These are phyloP conservation scores for Ophiostoma himal-ulmi DNA, from an alignment of 2,329 filamentous ascomycete species.

Conservation along the genomic window DNA sequence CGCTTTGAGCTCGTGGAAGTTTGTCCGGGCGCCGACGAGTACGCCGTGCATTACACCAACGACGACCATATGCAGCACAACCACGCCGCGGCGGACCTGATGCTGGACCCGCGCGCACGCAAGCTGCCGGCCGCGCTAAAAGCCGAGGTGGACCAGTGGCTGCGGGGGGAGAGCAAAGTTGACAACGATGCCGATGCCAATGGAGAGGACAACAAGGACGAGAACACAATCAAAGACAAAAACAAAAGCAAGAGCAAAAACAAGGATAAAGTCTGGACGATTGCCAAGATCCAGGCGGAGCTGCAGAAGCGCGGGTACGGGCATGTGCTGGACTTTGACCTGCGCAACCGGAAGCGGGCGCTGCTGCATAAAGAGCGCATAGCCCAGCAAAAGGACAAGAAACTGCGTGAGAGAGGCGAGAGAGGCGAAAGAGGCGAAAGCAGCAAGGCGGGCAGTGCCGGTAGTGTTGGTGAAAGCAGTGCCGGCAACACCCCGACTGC, in stretches of 20 bases:
- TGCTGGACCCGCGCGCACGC: constrained; percentile 34
- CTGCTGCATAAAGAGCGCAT: constrained; percentile 30
- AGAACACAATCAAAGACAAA: background rate
- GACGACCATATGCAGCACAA: constrained; percentile 34
- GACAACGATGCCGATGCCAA: no score
- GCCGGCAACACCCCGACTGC: background rate
- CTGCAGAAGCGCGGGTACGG: constrained; percentile 33
- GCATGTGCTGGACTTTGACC: constrained; percentile 36
- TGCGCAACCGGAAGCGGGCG: constrained; percentile 36
- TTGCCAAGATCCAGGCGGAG: constrained; percentile 36
- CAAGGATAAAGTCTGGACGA: constrained; percentile 25
- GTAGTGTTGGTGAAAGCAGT: background rate
- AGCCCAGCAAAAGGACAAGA: constrained; percentile 18
- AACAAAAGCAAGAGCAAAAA: background rate
- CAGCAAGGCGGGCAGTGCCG: background rate
- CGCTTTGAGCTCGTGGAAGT: constrained; percentile 37
- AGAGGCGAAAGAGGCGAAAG: background rate
- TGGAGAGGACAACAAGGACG: constrained; percentile 23
- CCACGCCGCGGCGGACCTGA: constrained; percentile 34
- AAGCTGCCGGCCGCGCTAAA: constrained; percentile 33
- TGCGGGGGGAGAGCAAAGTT: constrained; percentile 26
- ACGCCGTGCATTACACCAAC: constrained; percentile 37
- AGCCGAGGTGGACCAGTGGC: constrained; percentile 35
- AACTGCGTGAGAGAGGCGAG: background rate
- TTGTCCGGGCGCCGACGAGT: constrained; percentile 33